These are phyloP conservation scores for Skeletonema costatum DNA, from an alignment of 108 stramenopile genomes.

Conservation along the genomic window DNA sequence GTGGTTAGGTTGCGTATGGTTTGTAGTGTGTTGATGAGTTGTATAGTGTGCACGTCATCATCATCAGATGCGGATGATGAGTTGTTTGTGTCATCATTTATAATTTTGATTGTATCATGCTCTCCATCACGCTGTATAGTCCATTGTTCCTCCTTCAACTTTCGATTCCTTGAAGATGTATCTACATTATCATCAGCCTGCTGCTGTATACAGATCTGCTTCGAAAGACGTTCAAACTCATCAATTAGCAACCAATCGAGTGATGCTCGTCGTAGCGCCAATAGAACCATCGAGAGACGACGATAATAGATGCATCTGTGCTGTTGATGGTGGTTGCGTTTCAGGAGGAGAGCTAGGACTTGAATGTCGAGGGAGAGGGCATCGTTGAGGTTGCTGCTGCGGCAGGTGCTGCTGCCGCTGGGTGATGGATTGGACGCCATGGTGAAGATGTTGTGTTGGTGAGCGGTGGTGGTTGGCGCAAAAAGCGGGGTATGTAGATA, in stretches of 20 bases:
- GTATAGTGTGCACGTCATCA: not conserved
- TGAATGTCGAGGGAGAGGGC: slow-evolving; percentile 61
- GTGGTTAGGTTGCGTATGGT: slow-evolving; percentile 11
- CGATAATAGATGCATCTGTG: slow-evolving; percentile 71
- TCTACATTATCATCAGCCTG: not conserved
- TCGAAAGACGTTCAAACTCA: slow-evolving; percentile 3
- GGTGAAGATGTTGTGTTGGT: not conserved
- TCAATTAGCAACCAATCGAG: slow-evolving; percentile 2
- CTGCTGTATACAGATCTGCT: not conserved
- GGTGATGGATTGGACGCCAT: slow-evolving; percentile 1
- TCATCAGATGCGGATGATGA: not conserved
- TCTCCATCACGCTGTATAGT: slow-evolving; percentile 12
- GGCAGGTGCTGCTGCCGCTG: not conserved
- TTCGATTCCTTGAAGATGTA: not conserved
- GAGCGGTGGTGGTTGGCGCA: not conserved
- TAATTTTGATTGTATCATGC: slow-evolving; percentile 1
- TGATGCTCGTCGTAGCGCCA: slow-evolving; percentile 18
- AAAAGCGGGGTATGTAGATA: not conserved
- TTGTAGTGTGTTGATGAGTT: slow-evolving; percentile 5
- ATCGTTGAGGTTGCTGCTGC: slow-evolving; percentile 1
- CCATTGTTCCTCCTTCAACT: slow-evolving; percentile 32
- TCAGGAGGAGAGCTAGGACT: slow-evolving; percentile 57
- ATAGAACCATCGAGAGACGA: slow-evolving; percentile 58
- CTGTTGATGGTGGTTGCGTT: slow-evolving; percentile 64
- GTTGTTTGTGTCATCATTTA: not conserved